phyloP scores from a whole-genome alignment of 148 eudicot genomes.

The Rhododendron henanense region DNA sequence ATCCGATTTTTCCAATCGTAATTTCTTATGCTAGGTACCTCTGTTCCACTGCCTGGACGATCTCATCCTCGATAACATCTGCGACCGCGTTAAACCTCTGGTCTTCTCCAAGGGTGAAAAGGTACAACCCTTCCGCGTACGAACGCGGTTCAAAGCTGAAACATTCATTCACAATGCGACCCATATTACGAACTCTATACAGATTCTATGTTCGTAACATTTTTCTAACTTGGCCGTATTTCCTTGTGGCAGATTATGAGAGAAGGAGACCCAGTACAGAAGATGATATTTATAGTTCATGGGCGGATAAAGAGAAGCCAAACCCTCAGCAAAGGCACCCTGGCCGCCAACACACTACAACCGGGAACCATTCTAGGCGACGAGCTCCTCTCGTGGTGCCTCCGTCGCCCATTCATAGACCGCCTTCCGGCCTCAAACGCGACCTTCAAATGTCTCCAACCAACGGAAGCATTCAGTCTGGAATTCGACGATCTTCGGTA shows the following conservation, averaged over 20 bases:
- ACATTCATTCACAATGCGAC: not conserved
- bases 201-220: not conserved
- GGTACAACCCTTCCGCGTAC: conserved; percentile 9
- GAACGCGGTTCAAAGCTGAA: not conserved
- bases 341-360: conserved; percentile 21
- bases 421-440: conserved; percentile 34
- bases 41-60: conserved; percentile 37
- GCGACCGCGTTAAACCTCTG: conserved; percentile 40
- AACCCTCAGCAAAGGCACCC: conserved; percentile 23
- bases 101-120: conserved; percentile 35
- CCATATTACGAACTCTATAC: not conserved
- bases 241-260: conserved; percentile 24
- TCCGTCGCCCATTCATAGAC: conserved; percentile 25
- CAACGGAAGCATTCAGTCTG: conserved; percentile 33
- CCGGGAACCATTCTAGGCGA: conserved; percentile 35
- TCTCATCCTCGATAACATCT: conserved; percentile 44
- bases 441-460: conserved; percentile 22
- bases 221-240: not conserved
- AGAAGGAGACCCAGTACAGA: conserved; percentile 46
- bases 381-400: conserved; percentile 43
- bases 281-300: conserved; percentile 34
- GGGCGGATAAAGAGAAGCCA: conserved; percentile 33
- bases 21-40: conserved; percentile 27
- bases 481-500: conserved; percentile 26
- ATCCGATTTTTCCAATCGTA: not conserved